These are phyloP conservation scores for Sporothrix pseudoabietina DNA, from an alignment of 2,329 filamentous ascomycete genomes.

Conservation along the genomic window DNA sequence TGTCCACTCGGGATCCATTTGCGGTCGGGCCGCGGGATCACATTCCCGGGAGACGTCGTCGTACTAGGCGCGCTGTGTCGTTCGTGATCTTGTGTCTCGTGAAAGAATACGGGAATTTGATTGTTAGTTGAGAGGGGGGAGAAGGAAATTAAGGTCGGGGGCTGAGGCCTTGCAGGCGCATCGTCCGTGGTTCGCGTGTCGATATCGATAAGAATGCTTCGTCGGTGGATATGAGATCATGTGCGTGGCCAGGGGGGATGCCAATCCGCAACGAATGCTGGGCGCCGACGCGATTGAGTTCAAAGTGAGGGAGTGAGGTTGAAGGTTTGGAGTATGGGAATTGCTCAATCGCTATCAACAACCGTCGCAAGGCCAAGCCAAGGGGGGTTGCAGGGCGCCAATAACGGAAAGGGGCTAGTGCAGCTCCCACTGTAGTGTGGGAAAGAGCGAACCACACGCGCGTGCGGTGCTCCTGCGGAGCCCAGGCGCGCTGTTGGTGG, in stretches of 20 bases:
- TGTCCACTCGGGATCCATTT: constrained; percentile 37
- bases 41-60: constrained; percentile 29
- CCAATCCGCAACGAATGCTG: constrained; percentile 8
- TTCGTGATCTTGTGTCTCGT: not conserved
- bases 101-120: not conserved
- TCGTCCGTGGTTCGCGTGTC: not conserved
- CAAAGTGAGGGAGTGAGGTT: not conserved
- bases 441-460: constrained; percentile 12
- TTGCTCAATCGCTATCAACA: constrained; percentile 21
- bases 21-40: constrained; percentile 25
- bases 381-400: constrained; percentile 11
- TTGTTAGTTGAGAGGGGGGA: not conserved
- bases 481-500: constrained; percentile 2
- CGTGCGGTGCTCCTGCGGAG: constrained; percentile 12
- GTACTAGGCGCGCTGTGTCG: not conserved
- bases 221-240: not conserved
- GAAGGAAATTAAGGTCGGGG: not conserved
- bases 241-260: not conserved
- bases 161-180: not conserved
- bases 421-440: not conserved
- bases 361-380: constrained; percentile 18
- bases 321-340: not conserved
- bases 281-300: not conserved
- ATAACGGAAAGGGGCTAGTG: constrained; percentile 20
- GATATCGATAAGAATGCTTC: not conserved